Evolutionary conservation across 768 basidiomycete genomes (phyloP), one percentile per base, ranked within the genome.

Genomic region (Cystoderma amianthinum): DNA sequence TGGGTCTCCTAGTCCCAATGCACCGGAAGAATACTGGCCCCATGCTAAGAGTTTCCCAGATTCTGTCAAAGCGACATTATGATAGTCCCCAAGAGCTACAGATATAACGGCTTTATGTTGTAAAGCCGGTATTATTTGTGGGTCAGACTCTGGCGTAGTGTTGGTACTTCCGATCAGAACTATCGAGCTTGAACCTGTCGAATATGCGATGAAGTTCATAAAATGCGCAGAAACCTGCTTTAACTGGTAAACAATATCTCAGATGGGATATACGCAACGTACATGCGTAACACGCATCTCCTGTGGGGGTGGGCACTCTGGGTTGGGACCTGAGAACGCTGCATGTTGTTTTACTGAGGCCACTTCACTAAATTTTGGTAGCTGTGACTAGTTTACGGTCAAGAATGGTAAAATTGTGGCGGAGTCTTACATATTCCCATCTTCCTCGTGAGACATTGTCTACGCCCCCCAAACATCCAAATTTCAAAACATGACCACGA

Each of bases 41-140:
- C 88, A 94, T 9, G 92, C 87, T 15, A 84, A 64, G 18, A 92
- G 65, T 54, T 80, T 74, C 12, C 94, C 95, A 17, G 69, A 59
- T 28, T 75, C 68, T 2, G 90, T 94, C 51, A 96, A 66, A 1
- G 95, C 94, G 24, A 80, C 87, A 54, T 72, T 80, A 64, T 98
- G 95, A 59, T 94, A 96, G 61, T 98, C 95, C 4, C 95, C 95
- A 38, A 92, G 72, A 11, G 84, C 82, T 42, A 95, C 80, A 38
- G 89, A 88, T 45, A 97, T 94, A 41, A 97, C 77, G 25, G 72
- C 68, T 48, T 65, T 75, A 49, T 85, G 73, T 52, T 96, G 91
- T 20, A 98, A 65, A 23, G 71, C 76, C 1, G 85, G 81, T 3
- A 87, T 68, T 44, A 91, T 66, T 23, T 65, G 69, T n/a, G 85